Base-by-base conservation (phyloP, 2,329 filamentous ascomycete genomes). In the Daldinia sp. region DNA sequence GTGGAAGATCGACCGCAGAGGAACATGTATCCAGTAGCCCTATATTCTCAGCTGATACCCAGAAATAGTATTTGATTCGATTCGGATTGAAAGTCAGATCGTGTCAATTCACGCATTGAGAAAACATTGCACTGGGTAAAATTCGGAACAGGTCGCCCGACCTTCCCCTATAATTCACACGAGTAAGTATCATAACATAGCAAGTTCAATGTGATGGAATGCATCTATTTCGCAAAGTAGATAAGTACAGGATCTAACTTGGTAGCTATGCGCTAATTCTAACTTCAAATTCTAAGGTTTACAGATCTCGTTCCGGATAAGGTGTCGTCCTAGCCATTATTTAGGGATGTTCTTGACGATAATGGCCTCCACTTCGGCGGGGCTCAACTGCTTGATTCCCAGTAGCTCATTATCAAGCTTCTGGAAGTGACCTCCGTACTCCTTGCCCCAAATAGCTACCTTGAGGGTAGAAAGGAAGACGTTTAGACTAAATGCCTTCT, bases 331-430 rank as follows among this genome's bases (percentile, higher is more conserved):
- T 39, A 15, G 3, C 20, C 28, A 44, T 30, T 64, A 67, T 46
- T 67, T 69, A 12, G 63, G 64, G 5, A 63, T 48, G 26, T 41
- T 68, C 61, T 65, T 58, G 5, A 18, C 55, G 1, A 70, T 39
- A 18, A 68, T 51, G 18, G 51, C 68, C 63, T 65, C 67, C 4
- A 86, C 55, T 26, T 83, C 80, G 7, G 76, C 78, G 7, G 85
- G 80, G 0, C 77, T 81, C 62, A 81, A 74, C 4, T 77, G 74
- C 74, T 81, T 79, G 18, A 87, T 39, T 0, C 84, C 85, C 0
- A 87, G 65, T 12, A 87, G 72, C 65, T 79, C 76, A 60, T 81
- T 82, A 75, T 88, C 86, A 0, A 83, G 82, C 15, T 82, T 76
- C 4, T 79, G 76, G 9, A 81, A 76, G 28, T 83, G 81, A 6